These are phyloP conservation scores for Tulasnella sp. DNA, from an alignment of 768 basidiomycete species.

Conservation along the genomic window DNA sequence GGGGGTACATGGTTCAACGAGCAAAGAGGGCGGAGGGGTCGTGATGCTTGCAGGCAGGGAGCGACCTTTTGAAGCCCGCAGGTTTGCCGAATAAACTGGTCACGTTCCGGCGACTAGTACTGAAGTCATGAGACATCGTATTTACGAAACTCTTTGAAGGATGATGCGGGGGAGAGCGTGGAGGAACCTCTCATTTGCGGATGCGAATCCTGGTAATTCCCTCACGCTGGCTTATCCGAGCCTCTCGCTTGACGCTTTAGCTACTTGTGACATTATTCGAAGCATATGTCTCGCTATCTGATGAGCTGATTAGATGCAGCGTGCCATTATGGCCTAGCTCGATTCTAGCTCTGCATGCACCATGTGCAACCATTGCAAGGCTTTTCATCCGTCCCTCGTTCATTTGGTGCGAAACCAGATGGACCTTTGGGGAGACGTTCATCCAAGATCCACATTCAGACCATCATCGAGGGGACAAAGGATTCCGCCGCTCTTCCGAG, in stretches of 20 bases:
- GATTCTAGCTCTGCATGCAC: background rate
- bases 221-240: background rate
- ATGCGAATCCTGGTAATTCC: background rate
- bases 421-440: background rate
- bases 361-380: background rate
- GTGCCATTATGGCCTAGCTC: background rate
- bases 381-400: background rate
- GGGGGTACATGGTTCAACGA: too few species aligned
- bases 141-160: background rate
- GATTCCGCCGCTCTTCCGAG: conserved; percentile 18
- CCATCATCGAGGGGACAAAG: background rate
- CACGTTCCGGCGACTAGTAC: too few species aligned
- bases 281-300: background rate
- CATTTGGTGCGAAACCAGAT: background rate
- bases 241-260: background rate
- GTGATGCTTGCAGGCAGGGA: too few species aligned
- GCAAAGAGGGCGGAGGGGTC: background rate
- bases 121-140: background rate
- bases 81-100: too few species aligned
- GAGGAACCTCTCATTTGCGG: background rate
- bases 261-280: background rate
- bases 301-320: background rate
- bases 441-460: background rate
- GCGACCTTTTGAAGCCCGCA: too few species aligned
- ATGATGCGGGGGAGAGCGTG: background rate